Evolutionary conservation across 1,284 basidiomycete genomes (phyloP).

Genomic region (Rhizoctonia solani): DNA sequence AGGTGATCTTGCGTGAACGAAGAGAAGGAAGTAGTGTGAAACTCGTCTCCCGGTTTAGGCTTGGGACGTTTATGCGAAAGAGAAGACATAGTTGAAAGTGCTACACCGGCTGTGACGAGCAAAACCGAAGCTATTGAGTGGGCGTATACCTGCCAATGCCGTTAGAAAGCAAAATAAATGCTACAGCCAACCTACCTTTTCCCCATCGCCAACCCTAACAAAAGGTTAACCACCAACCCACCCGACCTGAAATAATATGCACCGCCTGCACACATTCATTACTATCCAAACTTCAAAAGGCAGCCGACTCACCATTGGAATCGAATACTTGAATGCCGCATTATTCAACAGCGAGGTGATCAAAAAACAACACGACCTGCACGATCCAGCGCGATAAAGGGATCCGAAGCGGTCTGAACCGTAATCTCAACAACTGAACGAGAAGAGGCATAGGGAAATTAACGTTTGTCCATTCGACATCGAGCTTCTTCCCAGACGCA

Average conservation of each 20-base stretch:
- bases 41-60: constrained; percentile 30
- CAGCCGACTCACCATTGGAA: constrained; percentile 64
- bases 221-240: constrained; percentile 80
- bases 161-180: constrained; percentile 27
- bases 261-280: constrained; percentile 52
- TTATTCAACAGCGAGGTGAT: constrained; percentile 87
- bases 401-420: constrained; percentile 65
- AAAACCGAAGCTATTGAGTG: constrained; percentile 73
- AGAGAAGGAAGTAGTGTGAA: not conserved
- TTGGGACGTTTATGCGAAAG: constrained; percentile 48
- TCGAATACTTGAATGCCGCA: constrained; percentile 80
- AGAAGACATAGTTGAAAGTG: constrained; percentile 81
- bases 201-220: constrained; percentile 66
- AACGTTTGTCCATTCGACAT: constrained; percentile 12
- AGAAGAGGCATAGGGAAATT: constrained; percentile 19
- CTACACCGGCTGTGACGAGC: constrained; percentile 79
- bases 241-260: constrained; percentile 95
- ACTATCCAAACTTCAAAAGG: not conserved
- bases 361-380: constrained; percentile 85
- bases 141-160: constrained; percentile 61
- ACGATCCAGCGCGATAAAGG: constrained; percentile 76
- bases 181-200: constrained; percentile 52
- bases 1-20: constrained; percentile 53
- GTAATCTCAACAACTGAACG: constrained; percentile 39
- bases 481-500: not conserved